Evolutionary conservation across 169 alveolate species (phyloP).

Genomic region (Sarcocystis neurona): DNA sequence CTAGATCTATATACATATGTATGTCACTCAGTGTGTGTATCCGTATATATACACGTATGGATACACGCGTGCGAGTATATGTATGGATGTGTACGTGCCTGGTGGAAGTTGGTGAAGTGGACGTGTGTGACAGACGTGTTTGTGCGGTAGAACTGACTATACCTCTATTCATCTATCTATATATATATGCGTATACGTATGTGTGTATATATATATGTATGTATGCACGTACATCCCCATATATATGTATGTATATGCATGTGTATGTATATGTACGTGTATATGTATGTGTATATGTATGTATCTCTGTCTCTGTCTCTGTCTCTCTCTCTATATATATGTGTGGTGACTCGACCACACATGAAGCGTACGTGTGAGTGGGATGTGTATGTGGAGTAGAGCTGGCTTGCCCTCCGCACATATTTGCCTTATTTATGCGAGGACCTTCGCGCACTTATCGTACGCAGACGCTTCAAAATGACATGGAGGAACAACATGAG

Average conservation of each 20-base stretch:
- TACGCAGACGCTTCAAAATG: conserved; percentile 64
- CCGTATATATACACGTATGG: not conserved
- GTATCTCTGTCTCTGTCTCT: not conserved
- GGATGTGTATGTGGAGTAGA: too few species aligned
- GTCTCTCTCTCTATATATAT: not conserved
- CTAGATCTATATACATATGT: not conserved
- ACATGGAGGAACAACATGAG: conserved; percentile 71
- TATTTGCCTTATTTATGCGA: too few species aligned
- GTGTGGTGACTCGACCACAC: not conserved
- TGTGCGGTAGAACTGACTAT: not conserved
- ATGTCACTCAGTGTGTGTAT: not conserved
- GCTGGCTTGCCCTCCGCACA: too few species aligned
- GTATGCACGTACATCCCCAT: not conserved
- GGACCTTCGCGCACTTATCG: too few species aligned
- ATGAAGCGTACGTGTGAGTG: too few species aligned
- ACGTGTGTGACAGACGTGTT: not conserved
- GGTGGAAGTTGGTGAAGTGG: not conserved
- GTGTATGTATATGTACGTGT: conserved; percentile 7
- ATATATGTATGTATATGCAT: not conserved
- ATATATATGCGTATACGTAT: not conserved
- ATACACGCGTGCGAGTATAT: not conserved
- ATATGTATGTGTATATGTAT: not conserved
- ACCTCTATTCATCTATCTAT: not conserved
- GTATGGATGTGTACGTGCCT: not conserved
- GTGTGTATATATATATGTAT: too few species aligned